Evolutionary conservation across 768 basidiomycete genomes (phyloP), one percentile per base, ranked within the genome.

Genomic region (Panellus pusillus): DNA sequence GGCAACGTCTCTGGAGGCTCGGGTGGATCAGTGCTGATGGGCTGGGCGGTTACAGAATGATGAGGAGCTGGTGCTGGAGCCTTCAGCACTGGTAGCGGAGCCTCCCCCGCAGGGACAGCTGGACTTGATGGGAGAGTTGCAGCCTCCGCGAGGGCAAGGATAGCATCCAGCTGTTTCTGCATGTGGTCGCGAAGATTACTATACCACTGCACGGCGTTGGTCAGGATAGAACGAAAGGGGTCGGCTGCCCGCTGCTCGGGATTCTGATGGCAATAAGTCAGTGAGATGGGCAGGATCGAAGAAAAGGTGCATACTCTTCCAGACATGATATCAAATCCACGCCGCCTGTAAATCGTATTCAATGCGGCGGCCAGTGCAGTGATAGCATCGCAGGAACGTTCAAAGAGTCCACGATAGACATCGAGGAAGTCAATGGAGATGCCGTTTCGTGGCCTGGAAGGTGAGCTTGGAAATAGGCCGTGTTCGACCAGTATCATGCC

Each of bases 311-410:
- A 44, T 55, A 70, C 67, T 51, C 59, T 44, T 1, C 18, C 11
- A 35, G 66, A 59, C 0, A 58, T 8, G 1, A 65, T 32, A 3
- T 38, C 19, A 42, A 61, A 72, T 1, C 69, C 70, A 1, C 67
- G 61, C 13, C 59, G 42, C 9, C 28, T 48, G 40, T 75, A 74
- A 43, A 69, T 67, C 0, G 57, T 61, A 19, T 65, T 66, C 3
- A 74, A 56, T 0, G 69, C 66, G 13, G 46, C 27, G 0, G 64
- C 44, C 3, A 65, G 38, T 0, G 64, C 64, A 24, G 49, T 60
- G 35, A 74, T 59, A 4, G 72, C 72, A 49, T 76, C 66, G 17
- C 72, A 74, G 0, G 74, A 72, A 0, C 63, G 55, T 49, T 74
- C 67, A 38, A 75, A 76, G 1, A 74, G 53, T 1, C 67, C 62